A percentile compares a stretch with the other conserved stretches of the same genome.
Evolutionary conservation across 2,329 filamentous ascomycete species (phyloP).

Genomic region (Ophiostoma ips): DNA sequence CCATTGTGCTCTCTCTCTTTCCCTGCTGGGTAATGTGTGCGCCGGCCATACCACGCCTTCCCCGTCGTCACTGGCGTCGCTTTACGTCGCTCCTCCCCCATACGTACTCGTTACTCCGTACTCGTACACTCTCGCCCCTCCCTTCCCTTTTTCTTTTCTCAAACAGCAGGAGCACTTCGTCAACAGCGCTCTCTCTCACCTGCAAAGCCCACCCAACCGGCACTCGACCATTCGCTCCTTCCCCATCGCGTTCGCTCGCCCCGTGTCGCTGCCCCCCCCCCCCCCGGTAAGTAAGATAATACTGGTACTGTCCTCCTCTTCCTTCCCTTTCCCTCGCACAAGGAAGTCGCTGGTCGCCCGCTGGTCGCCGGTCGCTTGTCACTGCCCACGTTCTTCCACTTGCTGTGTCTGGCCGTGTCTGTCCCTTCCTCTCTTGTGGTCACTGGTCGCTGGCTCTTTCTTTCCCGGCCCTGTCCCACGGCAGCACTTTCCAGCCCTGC

Average conservation of each 20-base stretch:
- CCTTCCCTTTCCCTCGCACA: no score
- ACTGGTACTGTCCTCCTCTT: no score
- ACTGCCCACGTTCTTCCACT: not conserved
- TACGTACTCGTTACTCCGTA: no score
- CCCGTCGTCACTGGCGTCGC: not conserved
- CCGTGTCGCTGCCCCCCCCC: no score
- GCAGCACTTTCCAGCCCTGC: not conserved
- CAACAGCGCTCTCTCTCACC: no score
- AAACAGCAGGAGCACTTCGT: not conserved
- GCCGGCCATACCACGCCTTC: not conserved
- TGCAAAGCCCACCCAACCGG: no score
- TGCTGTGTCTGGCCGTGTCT: not conserved
- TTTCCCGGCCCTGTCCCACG: not conserved
- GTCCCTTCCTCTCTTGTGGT: not conserved
- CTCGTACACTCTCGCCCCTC: not conserved
- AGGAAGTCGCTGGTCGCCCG: no score
- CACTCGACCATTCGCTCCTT: no score
- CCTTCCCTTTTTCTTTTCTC: not conserved
- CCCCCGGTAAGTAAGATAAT: no score
- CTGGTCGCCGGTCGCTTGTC: no score
- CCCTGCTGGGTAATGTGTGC: not conserved
- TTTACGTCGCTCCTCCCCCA: not conserved
- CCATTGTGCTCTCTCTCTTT: not conserved
- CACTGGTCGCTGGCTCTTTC: not conserved
- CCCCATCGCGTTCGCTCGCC: no score